A percentile compares a stretch with the other conserved stretches of the same genome.
Evolutionary conservation across 2,329 filamentous ascomycete species (phyloP).

Genomic region (Penicillium rolfsii): DNA sequence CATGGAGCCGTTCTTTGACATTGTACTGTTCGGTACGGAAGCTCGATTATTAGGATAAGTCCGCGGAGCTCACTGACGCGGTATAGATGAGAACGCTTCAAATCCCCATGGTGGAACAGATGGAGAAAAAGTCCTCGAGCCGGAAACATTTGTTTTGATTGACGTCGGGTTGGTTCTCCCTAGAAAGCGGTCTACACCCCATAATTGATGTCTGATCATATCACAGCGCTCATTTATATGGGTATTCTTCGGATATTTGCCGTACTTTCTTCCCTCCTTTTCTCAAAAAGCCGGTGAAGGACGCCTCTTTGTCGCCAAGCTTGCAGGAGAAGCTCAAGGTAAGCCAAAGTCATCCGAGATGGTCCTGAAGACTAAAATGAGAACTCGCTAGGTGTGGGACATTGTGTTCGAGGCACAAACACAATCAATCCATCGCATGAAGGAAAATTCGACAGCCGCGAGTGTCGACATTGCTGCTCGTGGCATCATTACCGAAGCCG

Average conservation of each 20-base stretch:
- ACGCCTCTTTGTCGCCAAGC: constrained; percentile 18
- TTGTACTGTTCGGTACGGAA: constrained; percentile 59
- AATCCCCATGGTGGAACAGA: constrained; percentile 48
- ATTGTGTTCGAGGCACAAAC: constrained; percentile 66
- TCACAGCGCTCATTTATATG: constrained; percentile 58
- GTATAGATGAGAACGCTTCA: constrained; percentile 42
- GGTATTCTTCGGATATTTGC: constrained; percentile 67
- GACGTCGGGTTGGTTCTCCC: constrained; percentile 54
- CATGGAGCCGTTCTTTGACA: constrained; percentile 64
- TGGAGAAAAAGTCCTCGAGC: constrained; percentile 54
- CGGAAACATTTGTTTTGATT: constrained; percentile 63
- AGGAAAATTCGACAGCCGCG: constrained; percentile 58
- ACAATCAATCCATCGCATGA: constrained; percentile 56
- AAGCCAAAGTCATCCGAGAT: background rate
- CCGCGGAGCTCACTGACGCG: background rate
- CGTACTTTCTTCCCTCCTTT: constrained; percentile 61
- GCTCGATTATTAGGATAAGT: background rate
- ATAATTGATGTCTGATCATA: background rate
- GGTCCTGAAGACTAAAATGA: constrained; percentile 1
- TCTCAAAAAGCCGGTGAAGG: constrained; percentile 30
- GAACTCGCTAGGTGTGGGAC: constrained; percentile 56
- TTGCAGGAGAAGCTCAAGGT: constrained; percentile 53
- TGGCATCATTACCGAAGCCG: constrained; percentile 59
- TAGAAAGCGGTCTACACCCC: background rate
- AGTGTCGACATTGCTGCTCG: constrained; percentile 65